Base-by-base conservation (phyloP, 2,329 filamentous ascomycete genomes). In the Aspergillus sp. region DNA sequence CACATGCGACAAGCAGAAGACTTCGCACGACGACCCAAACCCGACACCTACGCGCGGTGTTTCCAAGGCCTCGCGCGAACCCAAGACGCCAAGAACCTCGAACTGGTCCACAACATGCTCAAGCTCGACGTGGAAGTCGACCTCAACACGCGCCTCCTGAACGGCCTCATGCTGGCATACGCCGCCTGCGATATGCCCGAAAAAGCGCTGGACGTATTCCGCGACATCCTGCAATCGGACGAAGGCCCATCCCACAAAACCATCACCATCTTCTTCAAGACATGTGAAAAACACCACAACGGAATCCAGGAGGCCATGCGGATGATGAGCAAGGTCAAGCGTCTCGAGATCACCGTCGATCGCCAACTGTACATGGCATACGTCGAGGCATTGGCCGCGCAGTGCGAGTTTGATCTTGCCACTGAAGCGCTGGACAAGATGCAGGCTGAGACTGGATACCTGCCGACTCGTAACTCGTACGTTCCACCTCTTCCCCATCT, bases 51-150 rank as follows among this genome's bases (percentile, higher is more conserved):
- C 71, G 84, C 91, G 3, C 79, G 83, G 36, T 93, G 88, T 63
- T 89, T 98, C 59, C 85, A 90, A 61, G 91, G 92, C 2, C 84
- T 96, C 23, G 88, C 88, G 3, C 78, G 80, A 30, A 81, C 82
- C 8, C 78, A 75, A 13, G 87, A 90, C 67, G 70, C 78, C 1
- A 87, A 90, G 58, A 87, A 87, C 44, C 79, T 97, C 19, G 86
- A 87, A 60, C 86, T 90, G 63, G 85, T 96, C 2, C 90, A 96
- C 78, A 96, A 97, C 72, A 94, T 96, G 86, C 83, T 97, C 66
- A 98, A 96, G 78, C 88, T 97, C 74, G 95, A 99, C 74, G 84
- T 88, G n/a, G 85, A 86, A 44, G 83, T 98, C 39, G 87, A 93
- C 67, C 83, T 89, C 4, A 88, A 85, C 67, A 98, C 94, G 0